A percentile compares a stretch with the other conserved stretches of the same genome.
Evolutionary conservation across 164 flowering plant species (phyloP).

Genomic region (Macadamia tetraphylla): DNA sequence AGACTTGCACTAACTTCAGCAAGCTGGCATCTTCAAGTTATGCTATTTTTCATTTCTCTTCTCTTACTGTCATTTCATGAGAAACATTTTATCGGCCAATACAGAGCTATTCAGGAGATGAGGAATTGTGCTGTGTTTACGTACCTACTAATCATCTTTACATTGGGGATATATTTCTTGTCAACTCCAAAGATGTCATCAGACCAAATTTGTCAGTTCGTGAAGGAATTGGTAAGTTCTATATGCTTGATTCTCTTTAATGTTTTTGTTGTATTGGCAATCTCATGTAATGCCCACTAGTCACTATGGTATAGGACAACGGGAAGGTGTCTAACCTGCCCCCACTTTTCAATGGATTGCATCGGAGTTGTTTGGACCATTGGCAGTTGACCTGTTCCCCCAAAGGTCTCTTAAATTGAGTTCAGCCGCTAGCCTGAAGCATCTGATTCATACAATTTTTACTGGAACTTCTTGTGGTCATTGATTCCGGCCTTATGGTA

Average conservation of each 20-base stretch:
- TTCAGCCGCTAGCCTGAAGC: too few relatives aligned
- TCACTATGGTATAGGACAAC: neutral
- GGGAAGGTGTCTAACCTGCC: too few relatives aligned
- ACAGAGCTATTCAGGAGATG: constrained; percentile 60
- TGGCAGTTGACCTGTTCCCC: too few relatives aligned
- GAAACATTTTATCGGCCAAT: neutral
- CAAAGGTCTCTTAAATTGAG: too few relatives aligned
- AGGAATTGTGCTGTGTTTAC: constrained; percentile 71
- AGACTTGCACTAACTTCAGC: too few relatives aligned
- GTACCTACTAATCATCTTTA: constrained; percentile 83
- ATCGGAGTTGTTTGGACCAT: neutral
- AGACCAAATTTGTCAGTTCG: constrained; percentile 73
- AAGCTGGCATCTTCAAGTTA: neutral
- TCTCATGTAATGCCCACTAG: too few relatives aligned
- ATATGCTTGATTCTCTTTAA: neutral
- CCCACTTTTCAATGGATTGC: neutral
- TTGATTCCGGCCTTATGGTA: too few relatives aligned
- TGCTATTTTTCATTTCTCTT: neutral
- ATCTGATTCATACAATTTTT: too few relatives aligned
- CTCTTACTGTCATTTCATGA: neutral
- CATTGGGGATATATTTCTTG: constrained; percentile 66
- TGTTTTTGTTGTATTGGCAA: neutral
- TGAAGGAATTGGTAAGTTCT: constrained; percentile 62
- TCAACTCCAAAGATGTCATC: constrained; percentile 62
- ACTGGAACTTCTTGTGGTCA: too few relatives aligned